phyloP scores from a whole-genome alignment of 83 land plant species.

The Thuja plicata region DNA sequence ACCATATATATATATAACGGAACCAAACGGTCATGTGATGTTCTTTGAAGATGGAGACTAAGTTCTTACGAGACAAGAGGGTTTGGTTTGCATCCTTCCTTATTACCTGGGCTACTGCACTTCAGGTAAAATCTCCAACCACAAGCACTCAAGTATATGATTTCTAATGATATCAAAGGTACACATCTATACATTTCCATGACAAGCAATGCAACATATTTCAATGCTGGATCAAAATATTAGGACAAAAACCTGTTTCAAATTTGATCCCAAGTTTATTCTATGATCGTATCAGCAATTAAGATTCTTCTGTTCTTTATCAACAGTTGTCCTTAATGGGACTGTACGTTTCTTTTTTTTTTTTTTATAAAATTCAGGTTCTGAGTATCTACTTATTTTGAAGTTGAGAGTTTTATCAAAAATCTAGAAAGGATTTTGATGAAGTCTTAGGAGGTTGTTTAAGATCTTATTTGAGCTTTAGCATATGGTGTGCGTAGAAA shows the following conservation, averaged over 20 bases:
- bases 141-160: neutral
- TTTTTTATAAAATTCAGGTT: too few species aligned
- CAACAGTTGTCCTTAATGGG: neutral
- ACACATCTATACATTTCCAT: neutral
- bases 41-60: neutral
- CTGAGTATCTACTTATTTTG: too few species aligned
- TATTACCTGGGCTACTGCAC: conserved; percentile 4
- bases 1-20: neutral
- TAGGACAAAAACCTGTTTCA: neutral
- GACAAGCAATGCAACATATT: neutral
- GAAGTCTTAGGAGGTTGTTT: neutral
- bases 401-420: too few species aligned
- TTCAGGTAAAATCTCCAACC: neutral
- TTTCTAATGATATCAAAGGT: neutral
- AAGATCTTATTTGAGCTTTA: neutral
- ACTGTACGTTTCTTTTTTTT: neutral
- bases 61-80: conserved; percentile 8
- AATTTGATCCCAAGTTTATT: neutral
- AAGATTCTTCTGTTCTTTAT: neutral
- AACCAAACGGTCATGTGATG: neutral
- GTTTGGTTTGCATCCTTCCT: neutral
- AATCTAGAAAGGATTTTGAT: neutral
- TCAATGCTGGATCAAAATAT: neutral
- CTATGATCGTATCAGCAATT: neutral
- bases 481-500: neutral